phyloP scores from a whole-genome alignment of 306 rosid species.

The Rosa multiflora region DNA sequence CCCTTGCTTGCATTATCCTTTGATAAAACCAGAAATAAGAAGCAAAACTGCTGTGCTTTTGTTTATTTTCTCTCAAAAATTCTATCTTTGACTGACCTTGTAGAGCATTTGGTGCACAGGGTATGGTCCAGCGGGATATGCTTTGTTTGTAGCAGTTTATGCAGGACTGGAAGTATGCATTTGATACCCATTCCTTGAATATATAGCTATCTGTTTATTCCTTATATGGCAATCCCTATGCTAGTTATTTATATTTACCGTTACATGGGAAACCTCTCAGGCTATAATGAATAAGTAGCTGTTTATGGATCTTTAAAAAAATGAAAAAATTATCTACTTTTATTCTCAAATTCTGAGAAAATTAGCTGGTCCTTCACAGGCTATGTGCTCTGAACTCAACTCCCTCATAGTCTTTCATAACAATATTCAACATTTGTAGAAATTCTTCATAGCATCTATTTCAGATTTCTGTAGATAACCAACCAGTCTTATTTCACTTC shows the following conservation, averaged over 20 bases:
- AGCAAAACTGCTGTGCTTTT: background rate
- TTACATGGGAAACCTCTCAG: background rate
- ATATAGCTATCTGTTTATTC: background rate
- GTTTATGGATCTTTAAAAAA: background rate
- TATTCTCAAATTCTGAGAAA: background rate
- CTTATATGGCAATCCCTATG: background rate
- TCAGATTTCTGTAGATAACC: background rate
- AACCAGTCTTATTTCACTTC: background rate
- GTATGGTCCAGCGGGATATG: conserved; percentile 96
- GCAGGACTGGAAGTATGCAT: conserved; percentile 86
- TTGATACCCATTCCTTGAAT: conserved; percentile 19
- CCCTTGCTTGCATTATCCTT: background rate
- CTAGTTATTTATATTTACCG: background rate
- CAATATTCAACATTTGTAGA: conserved; percentile 6
- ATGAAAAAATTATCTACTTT: background rate
- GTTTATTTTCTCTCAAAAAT: background rate
- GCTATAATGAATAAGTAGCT: background rate
- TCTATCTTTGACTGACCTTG: background rate
- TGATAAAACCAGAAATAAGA: background rate
- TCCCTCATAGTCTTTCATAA: background rate
- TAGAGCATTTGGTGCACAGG: conserved; percentile 48
- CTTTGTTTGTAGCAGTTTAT: conserved; percentile 86
- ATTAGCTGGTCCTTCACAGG: background rate
- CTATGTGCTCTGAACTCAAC: background rate
- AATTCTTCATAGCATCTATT: background rate